phyloP scores from a whole-genome alignment of 1,284 basidiomycete species.

The Ganoderma meredithae region DNA sequence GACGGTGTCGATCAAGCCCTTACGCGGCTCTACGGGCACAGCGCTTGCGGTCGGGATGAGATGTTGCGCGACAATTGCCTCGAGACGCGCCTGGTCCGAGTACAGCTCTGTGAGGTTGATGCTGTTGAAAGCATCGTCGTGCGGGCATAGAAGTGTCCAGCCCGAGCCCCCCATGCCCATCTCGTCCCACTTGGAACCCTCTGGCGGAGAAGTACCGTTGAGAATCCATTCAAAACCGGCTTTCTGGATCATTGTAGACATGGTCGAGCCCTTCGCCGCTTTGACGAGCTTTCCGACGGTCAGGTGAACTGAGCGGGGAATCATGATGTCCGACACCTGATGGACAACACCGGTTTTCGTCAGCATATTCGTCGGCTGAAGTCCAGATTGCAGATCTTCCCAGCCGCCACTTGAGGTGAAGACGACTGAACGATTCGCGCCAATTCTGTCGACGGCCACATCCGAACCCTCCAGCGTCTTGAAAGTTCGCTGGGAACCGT shows the following conservation, averaged over 20 bases:
- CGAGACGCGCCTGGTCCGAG: constrained; percentile 65
- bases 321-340: constrained; percentile 86
- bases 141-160: constrained; percentile 90
- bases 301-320: constrained; percentile 89
- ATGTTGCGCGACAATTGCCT: constrained; percentile 86
- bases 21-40: background rate
- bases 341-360: constrained; percentile 94
- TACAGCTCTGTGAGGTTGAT: constrained; percentile 86
- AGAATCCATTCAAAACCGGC: constrained; percentile 91
- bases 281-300: constrained; percentile 90
- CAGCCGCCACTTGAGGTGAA: constrained; percentile 78
- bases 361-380: constrained; percentile 69
- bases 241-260: constrained; percentile 84
- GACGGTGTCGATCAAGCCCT: constrained; percentile 44
- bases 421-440: constrained; percentile 55
- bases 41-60: constrained; percentile 68
- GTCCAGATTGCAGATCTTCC: constrained; percentile 67
- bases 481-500: constrained; percentile 74
- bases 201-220: constrained; percentile 81
- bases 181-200: constrained; percentile 66
- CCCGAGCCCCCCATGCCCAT: constrained; percentile 56
- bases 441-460: constrained; percentile 60
- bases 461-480: constrained; percentile 79
- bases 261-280: constrained; percentile 88
- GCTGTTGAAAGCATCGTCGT: constrained; percentile 91